These are phyloP conservation scores for Aechmea fasciata DNA, from an alignment of 176 grass and related monocot genomes.

Conservation along the genomic window DNA sequence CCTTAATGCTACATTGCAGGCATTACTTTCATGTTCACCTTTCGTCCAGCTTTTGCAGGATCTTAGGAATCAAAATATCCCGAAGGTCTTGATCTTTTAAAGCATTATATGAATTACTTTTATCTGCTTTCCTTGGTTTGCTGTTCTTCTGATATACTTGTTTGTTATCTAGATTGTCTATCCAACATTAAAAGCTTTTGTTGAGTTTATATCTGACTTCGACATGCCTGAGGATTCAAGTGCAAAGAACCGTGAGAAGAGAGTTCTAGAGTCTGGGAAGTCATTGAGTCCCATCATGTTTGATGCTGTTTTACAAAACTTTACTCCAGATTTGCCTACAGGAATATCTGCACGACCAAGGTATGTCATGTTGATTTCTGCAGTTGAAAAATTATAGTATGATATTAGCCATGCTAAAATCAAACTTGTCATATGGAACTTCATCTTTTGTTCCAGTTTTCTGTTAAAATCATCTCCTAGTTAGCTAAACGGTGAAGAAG, in stretches of 20 bases:
- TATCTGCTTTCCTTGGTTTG: not conserved
- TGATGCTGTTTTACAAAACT: conserved; percentile 62
- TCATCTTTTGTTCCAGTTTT: no score
- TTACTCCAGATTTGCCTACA: conserved; percentile 65
- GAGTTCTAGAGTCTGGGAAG: conserved; percentile 44
- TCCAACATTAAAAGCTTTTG: conserved; percentile 71
- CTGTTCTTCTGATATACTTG: conserved; percentile 5
- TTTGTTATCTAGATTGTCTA: conserved; percentile 50
- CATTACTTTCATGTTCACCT: conserved; percentile 69
- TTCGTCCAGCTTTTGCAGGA: conserved; percentile 70
- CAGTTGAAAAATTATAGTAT: not conserved
- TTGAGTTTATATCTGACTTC: conserved; percentile 74
- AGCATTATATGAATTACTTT: conserved; percentile 12
- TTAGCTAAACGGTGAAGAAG: not conserved
- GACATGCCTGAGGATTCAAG: conserved; percentile 50
- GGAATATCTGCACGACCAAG: conserved; percentile 67
- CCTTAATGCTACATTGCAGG: conserved; percentile 86
- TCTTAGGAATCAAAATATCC: conserved; percentile 45
- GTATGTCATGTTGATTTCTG: conserved; percentile 13
- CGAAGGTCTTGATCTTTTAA: conserved; percentile 41
- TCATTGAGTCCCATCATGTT: conserved; percentile 73
- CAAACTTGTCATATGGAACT: no score
- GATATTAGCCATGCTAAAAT: no score
- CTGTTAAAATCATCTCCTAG: not conserved
- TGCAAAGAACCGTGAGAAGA: conserved; percentile 46